Conservation (phyloP, 306 rosid genomes). For the Citrullus colocynthis region DNA sequence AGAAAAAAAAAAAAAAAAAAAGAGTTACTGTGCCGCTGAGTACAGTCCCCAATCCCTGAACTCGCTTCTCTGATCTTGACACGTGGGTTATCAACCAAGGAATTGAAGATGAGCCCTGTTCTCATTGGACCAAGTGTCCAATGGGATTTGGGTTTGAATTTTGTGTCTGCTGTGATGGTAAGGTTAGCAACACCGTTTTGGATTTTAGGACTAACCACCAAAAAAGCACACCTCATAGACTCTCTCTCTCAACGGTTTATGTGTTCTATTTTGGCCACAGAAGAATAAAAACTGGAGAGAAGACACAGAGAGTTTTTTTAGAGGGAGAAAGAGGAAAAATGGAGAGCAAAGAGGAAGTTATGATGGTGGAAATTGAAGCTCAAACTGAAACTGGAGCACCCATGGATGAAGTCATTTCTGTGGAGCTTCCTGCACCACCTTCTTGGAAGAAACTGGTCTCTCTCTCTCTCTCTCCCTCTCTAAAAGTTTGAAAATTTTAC, state of each 20-base stretch:
- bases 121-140: neutral
- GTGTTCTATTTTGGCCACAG: slow-evolving; percentile 10
- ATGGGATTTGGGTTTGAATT: neutral
- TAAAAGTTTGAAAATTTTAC: neutral
- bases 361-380: neutral
- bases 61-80: neutral
- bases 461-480: slow-evolving; percentile 16
- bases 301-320: neutral
- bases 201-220: slow-evolving; percentile 8
- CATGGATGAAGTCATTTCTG: slow-evolving; percentile 44
- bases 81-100: neutral
- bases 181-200: neutral
- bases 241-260: slow-evolving; percentile 11
- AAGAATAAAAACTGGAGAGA: neutral
- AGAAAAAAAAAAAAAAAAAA: neutral
- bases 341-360: neutral
- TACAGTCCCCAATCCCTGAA: neutral
- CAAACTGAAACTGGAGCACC: slow-evolving; percentile 10
- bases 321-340: slow-evolving; percentile 7
- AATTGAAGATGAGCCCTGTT: slow-evolving; percentile 9
- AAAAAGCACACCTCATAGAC: neutral
- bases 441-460: slow-evolving; percentile 87
- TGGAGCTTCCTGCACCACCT: slow-evolving; percentile 84
- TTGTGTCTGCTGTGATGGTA: neutral
- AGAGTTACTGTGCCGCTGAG: neutral